Percentiles rank a stretch among this genome's conserved stretches.
Evolutionary conservation across 345 rosid species (phyloP).

Genomic region (Cochlearia excelsa): DNA sequence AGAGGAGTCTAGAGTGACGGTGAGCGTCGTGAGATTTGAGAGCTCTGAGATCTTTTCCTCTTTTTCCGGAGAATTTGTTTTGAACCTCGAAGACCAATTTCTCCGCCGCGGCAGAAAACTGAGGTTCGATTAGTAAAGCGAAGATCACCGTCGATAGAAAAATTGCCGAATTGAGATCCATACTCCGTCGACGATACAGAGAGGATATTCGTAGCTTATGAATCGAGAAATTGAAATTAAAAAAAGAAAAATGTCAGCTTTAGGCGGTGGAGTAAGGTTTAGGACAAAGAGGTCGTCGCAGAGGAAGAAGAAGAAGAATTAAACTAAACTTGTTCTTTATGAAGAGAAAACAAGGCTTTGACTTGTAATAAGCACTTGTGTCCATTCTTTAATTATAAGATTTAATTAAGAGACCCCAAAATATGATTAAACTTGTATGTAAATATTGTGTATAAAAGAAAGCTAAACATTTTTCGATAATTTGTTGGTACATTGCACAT

Average conservation of each 20-base stretch:
- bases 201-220: slow-evolving; percentile 16
- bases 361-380: no score
- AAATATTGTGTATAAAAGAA: no score
- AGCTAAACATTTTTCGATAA: no score
- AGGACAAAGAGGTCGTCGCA: slow-evolving; percentile 15
- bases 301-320: slow-evolving; percentile 3
- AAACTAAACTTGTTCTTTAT: no score
- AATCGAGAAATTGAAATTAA: slow-evolving; percentile 1
- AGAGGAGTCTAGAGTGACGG: slow-evolving; percentile 71
- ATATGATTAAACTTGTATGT: no score
- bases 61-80: slow-evolving; percentile 56
- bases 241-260: slow-evolving; percentile 3
- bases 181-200: slow-evolving; percentile 15
- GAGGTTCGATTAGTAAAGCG: slow-evolving; percentile 4
- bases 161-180: slow-evolving; percentile 29
- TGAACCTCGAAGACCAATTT: slow-evolving; percentile 59
- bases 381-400: no score
- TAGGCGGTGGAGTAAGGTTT: slow-evolving; percentile 37
- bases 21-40: slow-evolving; percentile 61
- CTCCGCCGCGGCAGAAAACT: slow-evolving; percentile 27
- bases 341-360: no score
- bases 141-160: slow-evolving; percentile 19
- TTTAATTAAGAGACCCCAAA: no score
- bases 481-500: no score
- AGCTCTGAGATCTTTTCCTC: slow-evolving; percentile 45